Percentiles rank a stretch among this genome's conserved stretches.
Evolutionary conservation across 2,329 filamentous ascomycete genomes (phyloP).

Genomic region (Cercospora beticola): DNA sequence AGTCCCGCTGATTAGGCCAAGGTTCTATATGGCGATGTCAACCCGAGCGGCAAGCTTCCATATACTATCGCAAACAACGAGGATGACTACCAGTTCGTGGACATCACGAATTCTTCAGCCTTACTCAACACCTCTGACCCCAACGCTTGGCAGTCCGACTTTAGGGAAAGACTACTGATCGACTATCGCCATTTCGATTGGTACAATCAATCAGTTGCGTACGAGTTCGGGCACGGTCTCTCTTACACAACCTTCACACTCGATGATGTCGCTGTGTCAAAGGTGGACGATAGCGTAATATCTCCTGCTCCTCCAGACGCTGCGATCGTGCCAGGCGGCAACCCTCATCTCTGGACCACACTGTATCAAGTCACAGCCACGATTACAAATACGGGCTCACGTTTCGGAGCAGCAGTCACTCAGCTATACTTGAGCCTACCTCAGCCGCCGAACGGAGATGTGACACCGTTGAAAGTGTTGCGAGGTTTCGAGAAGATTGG

Average conservation of each 20-base stretch:
- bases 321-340: slow-evolving; percentile 52
- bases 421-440: slow-evolving; percentile 55
- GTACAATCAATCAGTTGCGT: slow-evolving; percentile 34
- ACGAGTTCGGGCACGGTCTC: slow-evolving; percentile 33
- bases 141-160: slow-evolving; percentile 50
- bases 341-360: slow-evolving; percentile 63
- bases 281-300: slow-evolving; percentile 26
- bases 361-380: slow-evolving; percentile 53
- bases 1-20: neutral
- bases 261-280: slow-evolving; percentile 17
- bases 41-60: slow-evolving; percentile 54
- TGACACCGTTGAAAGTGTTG: slow-evolving; percentile 46
- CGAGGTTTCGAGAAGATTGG: slow-evolving; percentile 46
- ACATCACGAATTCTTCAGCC: slow-evolving; percentile 40
- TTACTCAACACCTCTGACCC: slow-evolving; percentile 39
- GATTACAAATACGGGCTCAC: slow-evolving; percentile 62
- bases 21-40: slow-evolving; percentile 6
- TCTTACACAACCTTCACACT: slow-evolving; percentile 33
- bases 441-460: slow-evolving; percentile 48
- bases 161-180: slow-evolving; percentile 53
- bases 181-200: slow-evolving; percentile 56
- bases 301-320: slow-evolving; percentile 59
- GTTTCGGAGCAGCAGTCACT: slow-evolving; percentile 55
- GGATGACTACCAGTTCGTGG: slow-evolving; percentile 35
- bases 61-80: slow-evolving; percentile 78